A percentile compares a stretch with the other conserved stretches of the same genome.
These are phyloP conservation scores for Trichoderma lentiforme DNA, from an alignment of 2,329 filamentous ascomycete species.

Conservation along the genomic window DNA sequence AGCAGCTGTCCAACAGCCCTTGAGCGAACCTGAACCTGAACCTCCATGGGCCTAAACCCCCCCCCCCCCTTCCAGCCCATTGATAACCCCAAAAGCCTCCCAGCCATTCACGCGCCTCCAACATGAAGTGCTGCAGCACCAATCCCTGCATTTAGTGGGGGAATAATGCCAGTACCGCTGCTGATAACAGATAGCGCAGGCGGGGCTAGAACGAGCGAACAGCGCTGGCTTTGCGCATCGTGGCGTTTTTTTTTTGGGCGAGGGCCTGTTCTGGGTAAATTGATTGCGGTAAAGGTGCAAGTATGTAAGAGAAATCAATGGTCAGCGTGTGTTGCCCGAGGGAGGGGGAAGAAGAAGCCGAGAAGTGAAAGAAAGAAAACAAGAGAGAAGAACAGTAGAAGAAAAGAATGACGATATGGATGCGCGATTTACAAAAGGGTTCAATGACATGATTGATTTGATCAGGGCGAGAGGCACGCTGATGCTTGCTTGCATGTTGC, in stretches of 20 bases:
- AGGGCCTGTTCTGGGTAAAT: slow-evolving; percentile 9
- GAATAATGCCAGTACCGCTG: not conserved
- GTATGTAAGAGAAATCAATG: slow-evolving; percentile 10
- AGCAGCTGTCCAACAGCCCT: no score
- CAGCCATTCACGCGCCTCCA: slow-evolving; percentile 6
- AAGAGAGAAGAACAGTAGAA: not conserved
- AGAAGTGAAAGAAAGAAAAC: not conserved
- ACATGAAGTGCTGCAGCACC: slow-evolving; percentile 10
- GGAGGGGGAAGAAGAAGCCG: not conserved
- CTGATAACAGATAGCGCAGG: slow-evolving; percentile 14
- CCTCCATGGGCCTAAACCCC: not conserved
- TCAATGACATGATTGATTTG: not conserved
- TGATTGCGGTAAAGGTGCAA: not conserved
- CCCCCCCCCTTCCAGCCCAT: not conserved
- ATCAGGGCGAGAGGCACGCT: not conserved
- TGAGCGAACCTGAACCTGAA: not conserved
- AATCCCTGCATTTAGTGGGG: slow-evolving; percentile 17
- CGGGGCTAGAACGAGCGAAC: slow-evolving; percentile 4
- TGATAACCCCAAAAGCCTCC: not conserved
- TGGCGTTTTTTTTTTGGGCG: not conserved
- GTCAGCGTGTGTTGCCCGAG: not conserved
- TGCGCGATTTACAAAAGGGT: not conserved
- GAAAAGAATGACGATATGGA: not conserved
- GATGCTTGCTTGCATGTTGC: not conserved
- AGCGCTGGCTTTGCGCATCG: not conserved